These are phyloP conservation scores for Conringia planisiliqua DNA, from an alignment of 345 rosid species.

Conservation along the genomic window DNA sequence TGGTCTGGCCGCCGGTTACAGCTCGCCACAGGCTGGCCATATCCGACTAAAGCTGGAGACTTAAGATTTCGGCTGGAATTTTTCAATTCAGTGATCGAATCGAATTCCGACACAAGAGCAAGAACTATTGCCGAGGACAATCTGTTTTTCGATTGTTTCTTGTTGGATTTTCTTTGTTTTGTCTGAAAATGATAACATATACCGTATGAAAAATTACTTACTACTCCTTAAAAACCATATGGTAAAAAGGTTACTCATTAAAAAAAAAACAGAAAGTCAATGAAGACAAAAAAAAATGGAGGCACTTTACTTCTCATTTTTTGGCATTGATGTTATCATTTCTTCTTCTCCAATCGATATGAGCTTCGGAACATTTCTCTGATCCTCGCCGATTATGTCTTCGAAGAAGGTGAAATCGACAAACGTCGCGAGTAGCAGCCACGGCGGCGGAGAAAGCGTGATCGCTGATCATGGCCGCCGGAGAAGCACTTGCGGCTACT, in stretches of 20 bases:
- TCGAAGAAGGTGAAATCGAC: conserved; percentile 37
- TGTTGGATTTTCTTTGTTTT: too few species aligned
- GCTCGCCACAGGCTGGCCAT: conserved; percentile 48
- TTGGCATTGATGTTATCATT: background rate
- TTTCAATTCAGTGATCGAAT: too few species aligned
- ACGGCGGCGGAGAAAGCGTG: conserved; percentile 48
- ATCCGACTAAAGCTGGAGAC: background rate
- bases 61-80: background rate
- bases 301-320: background rate
- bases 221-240: too few species aligned
- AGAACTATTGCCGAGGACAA: too few species aligned
- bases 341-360: conserved; percentile 6
- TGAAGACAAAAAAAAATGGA: background rate
- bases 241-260: too few species aligned
- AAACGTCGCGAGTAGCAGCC: conserved; percentile 73
- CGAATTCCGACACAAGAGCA: background rate
- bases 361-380: background rate
- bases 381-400: conserved; percentile 12
- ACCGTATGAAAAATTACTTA: too few species aligned
- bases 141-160: too few species aligned
- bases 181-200: too few species aligned
- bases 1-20: conserved; percentile 31
- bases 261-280: background rate
- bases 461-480: conserved; percentile 54
- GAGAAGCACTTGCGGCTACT: conserved; percentile 67